Conservation (phyloP, 352 stramenopile genomes). For the Globisporangium takayamanum region DNA sequence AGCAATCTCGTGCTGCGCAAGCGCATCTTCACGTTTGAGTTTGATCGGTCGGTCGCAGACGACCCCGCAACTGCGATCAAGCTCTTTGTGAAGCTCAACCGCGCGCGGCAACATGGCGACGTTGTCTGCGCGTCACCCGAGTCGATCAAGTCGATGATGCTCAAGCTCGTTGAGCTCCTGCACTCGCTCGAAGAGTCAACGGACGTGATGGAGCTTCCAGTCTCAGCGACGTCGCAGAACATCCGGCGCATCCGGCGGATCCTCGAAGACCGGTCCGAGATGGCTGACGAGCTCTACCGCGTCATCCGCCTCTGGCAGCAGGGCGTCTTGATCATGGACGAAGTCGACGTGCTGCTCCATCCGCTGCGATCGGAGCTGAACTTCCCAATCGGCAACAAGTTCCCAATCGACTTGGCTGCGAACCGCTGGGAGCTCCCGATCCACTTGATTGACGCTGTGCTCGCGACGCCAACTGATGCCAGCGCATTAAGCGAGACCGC, state of each 20-base stretch:
- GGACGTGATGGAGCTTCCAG: constrained; percentile 56
- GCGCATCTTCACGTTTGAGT: constrained; percentile 98
- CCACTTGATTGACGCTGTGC: constrained; percentile 94
- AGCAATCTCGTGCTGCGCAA: constrained; percentile 95
- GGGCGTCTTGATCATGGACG: constrained; percentile 92
- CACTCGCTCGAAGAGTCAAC: constrained; percentile 86
- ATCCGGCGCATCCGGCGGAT: constrained; percentile 57
- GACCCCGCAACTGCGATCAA: constrained; percentile 50
- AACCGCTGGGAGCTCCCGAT: constrained; percentile 91
- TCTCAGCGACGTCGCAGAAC: constrained; percentile 62
- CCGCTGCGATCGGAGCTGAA: constrained; percentile 88
- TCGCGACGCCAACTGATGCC: constrained; percentile 19
- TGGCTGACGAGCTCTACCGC: constrained; percentile 88
- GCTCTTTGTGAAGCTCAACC: constrained; percentile 84
- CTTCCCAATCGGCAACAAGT: constrained; percentile 91
- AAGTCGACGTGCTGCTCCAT: constrained; percentile 91
- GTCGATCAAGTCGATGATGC: constrained; percentile 98
- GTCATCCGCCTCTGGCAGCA: constrained; percentile 89
- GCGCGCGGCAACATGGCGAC: constrained; percentile 85
- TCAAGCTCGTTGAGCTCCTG: constrained; percentile 96
- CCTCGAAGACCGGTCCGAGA: constrained; percentile 76
- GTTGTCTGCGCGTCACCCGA: constrained; percentile 98
- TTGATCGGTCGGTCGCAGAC: constrained; percentile 93
- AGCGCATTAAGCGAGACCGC: constrained; percentile 6
- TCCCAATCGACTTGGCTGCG: constrained; percentile 84